Base-by-base conservation (phyloP, 2,329 filamentous ascomycete genomes). In the Podosphaera fusca region DNA sequence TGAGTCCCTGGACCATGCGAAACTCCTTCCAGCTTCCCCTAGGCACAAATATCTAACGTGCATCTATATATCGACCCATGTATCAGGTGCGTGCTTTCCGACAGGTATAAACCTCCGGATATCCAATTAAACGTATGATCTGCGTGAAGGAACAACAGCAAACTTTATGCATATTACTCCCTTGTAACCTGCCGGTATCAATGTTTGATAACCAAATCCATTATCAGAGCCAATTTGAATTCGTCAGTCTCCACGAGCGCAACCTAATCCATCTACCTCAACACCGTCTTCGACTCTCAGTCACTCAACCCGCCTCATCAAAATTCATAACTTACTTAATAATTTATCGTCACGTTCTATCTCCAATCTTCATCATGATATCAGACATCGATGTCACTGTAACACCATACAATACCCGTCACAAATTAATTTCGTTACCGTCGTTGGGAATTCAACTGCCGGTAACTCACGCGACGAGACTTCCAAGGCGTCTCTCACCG, bases 341-440 rank as follows among this genome's bases (percentile, higher is more conserved):
- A 38, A 42, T 12, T 14, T 6, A 7, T 12, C 38, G 3, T 12
- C 38, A 8, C 10, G 10, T 7, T 42, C n/a, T 42, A 14, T 12
- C 38, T 12, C 10, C 38, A 12, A 6, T 7, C 21, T 34, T 31
- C 10, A 50, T 30, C n/a, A 63, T 63, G 60, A 59, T 55, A 56
- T 50, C 59, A 30, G 34, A 57, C 50, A 46, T 40, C 10, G 59
- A 59, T 58, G 10, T 59, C 42, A 42, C 58, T 40, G 62, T 33
- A n/a, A 95, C 95, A 87, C 85, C 84, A 68, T 95, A 95, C 77
- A 95, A 95, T 72, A 96, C 90, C 64, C 85, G 90, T 72, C 84
- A 89, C 71, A 96, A 96, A 75, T 95, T 88, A 67, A 75, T 98
- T 63, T 95, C 89, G 61, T 76, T 96, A 67, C 85, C 87, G 59